Evolutionary conservation across 139 green algal genomes (phyloP), one percentile per base, ranked within the genome.

Genomic region (Micromonas commoda): DNA sequence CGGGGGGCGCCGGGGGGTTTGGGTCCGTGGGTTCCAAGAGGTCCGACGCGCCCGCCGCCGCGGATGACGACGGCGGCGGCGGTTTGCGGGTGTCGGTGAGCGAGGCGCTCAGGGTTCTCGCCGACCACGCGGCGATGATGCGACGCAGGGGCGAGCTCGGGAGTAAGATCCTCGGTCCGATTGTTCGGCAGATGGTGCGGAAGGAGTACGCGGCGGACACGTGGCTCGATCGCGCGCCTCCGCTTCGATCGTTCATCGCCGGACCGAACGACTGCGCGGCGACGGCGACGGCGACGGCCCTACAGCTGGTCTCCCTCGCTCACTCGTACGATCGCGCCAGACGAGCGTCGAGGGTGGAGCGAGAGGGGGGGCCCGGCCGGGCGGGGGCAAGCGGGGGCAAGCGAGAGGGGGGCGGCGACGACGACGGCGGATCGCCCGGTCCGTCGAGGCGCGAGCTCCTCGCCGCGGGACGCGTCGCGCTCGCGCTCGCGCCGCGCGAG

Each of bases 401-500:
- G n/a, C n/a, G n/a, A n/a, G 45, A 9, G 45, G 45, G 9, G 45
- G 45, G 9, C 45, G 45, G 45, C 9, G 16, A 57, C 45, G 45
- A 57, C 45, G 45, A 16, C 45, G 45, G 45, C 45, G n/a, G 45
- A 57, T 9, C 45, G 45, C 45, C 16, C 16, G 45, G 45, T 23
- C 45, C 45, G 45, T 23, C 45, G n/a, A n/a, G n/a, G n/a, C n/a
- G n/a, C n/a, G n/a, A n/a, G n/a, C n/a, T 57, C 45, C 45, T 57
- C 45, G 45, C 9, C 45, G 45, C 45, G 45, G 64, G 52, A 26
- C 37, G 38, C n/a, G 77, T 33, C 31, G 67, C 73, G 29, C 16
- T 80, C 29, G 70, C 71, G 51, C 29, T 73, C n/a, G 71, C 35
- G 1, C 68, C 54, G 69, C n/a, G 34, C 54, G 78, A 61, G 1